Evolutionary conservation across 768 basidiomycete genomes (phyloP).

Genomic region (Suillus tomentosus): DNA sequence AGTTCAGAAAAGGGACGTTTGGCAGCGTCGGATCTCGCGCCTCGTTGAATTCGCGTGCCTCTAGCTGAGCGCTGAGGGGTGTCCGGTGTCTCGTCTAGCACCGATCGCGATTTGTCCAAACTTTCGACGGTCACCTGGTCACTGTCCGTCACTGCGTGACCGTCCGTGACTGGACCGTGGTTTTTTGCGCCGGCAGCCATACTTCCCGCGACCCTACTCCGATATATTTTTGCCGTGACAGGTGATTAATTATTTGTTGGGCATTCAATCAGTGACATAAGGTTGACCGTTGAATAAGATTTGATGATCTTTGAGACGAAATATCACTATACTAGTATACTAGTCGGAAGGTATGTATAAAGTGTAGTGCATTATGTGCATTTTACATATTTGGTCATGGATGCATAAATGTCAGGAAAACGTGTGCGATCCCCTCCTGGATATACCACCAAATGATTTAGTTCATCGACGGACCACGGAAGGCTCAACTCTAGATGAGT

Average conservation of each 20-base stretch:
- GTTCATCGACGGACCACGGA: background rate
- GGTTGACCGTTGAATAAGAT: background rate
- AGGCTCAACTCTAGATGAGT: background rate
- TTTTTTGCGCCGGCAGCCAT: too few relatives aligned
- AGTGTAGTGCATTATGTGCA: background rate
- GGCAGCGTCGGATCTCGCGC: too few relatives aligned
- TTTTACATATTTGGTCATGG: background rate
- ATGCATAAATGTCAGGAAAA: background rate
- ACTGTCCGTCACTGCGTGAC: too few relatives aligned
- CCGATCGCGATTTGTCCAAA: too few relatives aligned
- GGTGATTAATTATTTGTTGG: background rate
- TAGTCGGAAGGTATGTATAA: background rate
- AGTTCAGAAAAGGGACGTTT: too few relatives aligned
- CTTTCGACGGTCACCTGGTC: too few relatives aligned
- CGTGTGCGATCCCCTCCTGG: background rate
- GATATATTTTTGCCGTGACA: background rate
- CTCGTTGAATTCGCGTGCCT: too few relatives aligned
- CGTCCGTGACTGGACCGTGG: too few relatives aligned
- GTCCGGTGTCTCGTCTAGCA: too few relatives aligned
- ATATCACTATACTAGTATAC: background rate
- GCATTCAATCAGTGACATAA: background rate
- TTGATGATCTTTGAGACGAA: too few relatives aligned
- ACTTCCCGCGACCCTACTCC: too few relatives aligned
- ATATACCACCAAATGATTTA: background rate
- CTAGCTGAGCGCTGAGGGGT: too few relatives aligned